Evolutionary conservation across 2,329 filamentous ascomycete genomes (phyloP).

Genomic region (Raffaelea albimanens): DNA sequence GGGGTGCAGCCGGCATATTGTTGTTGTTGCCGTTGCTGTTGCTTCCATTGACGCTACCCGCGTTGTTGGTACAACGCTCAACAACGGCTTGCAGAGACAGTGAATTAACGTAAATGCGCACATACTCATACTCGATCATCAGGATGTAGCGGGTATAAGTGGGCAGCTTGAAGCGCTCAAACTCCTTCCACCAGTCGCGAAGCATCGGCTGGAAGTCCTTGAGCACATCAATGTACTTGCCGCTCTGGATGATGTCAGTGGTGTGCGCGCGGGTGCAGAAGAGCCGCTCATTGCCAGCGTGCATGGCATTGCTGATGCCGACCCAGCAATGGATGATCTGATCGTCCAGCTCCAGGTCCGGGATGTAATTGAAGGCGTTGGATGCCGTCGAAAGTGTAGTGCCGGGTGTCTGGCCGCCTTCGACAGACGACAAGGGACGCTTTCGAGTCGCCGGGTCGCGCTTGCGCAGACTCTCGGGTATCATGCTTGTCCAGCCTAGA

Average conservation of each 20-base stretch:
- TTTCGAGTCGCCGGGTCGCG: conserved; percentile 46
- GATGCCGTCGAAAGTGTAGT: conserved; percentile 48
- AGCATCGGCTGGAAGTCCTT: conserved; percentile 74
- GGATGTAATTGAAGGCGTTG: conserved; percentile 56
- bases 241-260: conserved; percentile 77
- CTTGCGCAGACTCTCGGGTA: conserved; percentile 57
- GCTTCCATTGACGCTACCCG: conserved; percentile 32
- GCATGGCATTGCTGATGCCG: conserved; percentile 86
- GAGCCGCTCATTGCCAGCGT: conserved; percentile 77
- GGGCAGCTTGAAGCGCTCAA: conserved; percentile 66
- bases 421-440: conserved; percentile 32
- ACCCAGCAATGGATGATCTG: conserved; percentile 84
- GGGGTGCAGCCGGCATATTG: conserved; percentile 14
- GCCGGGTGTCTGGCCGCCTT: conserved; percentile 49
- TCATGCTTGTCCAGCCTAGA: conserved; percentile 88
- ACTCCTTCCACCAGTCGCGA: conserved; percentile 68
- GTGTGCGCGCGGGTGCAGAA: conserved; percentile 85
- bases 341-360: conserved; percentile 56
- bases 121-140: conserved; percentile 91
- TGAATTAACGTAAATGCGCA: conserved; percentile 89
- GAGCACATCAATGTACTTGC: conserved; percentile 72
- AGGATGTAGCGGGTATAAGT: conserved; percentile 65
- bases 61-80: conserved; percentile 77
- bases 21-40: conserved; percentile 14
- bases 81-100: conserved; percentile 90